phyloP scores from a whole-genome alignment of 192 early-diverging fungal genomes.

The Mortierella hygrophila region DNA sequence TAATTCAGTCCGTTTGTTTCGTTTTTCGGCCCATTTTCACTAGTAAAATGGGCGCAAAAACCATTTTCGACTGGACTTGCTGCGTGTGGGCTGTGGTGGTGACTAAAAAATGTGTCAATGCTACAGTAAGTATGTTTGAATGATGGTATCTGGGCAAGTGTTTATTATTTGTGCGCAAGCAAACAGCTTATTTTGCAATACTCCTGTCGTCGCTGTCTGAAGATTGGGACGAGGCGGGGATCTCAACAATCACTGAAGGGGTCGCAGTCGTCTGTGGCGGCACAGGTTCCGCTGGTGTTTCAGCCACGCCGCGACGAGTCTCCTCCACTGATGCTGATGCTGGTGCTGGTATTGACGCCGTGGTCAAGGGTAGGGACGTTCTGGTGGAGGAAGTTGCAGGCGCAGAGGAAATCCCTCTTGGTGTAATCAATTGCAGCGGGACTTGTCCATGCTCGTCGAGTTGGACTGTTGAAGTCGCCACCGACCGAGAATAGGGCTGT shows the following conservation, averaged over 20 bases:
- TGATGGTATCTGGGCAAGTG: background rate
- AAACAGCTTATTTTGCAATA: background rate
- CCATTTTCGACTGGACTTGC: too few relatives aligned
- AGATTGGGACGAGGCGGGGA: background rate
- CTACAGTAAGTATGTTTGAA: background rate
- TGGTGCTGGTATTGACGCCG: background rate
- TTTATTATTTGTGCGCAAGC: background rate
- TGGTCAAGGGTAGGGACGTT: background rate
- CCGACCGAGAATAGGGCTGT: background rate
- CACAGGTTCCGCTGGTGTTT: background rate
- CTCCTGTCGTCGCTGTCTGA: background rate
- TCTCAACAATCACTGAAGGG: background rate
- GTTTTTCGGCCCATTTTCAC: too few relatives aligned
- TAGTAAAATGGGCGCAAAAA: too few relatives aligned
- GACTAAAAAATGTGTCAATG: too few relatives aligned
- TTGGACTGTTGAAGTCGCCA: constrained; percentile 1
- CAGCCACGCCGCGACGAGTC: background rate
- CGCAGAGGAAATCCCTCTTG: constrained; percentile 22
- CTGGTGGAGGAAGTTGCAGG: background rate
- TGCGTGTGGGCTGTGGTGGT: too few relatives aligned
- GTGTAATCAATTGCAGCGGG: constrained; percentile 39
- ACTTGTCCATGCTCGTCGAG: constrained; percentile 50
- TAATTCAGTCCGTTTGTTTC: too few relatives aligned
- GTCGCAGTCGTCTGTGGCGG: background rate
- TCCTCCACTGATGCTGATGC: background rate